Conservation (phyloP, 1,284 basidiomycete genomes). For the Ustilago vetiveriae region DNA sequence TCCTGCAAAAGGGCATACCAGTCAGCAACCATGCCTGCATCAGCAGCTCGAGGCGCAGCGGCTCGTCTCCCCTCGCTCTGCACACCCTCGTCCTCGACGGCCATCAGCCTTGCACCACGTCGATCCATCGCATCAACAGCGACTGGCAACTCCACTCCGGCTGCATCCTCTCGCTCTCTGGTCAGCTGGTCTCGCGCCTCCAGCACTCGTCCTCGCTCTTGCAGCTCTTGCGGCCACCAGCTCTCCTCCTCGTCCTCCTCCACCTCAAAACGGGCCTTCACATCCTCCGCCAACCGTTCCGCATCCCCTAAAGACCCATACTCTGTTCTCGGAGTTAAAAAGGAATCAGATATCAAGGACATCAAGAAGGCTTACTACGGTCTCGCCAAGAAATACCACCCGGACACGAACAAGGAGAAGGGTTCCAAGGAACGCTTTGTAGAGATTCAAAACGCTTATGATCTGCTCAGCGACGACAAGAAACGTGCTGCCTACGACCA, state of each 20-base stretch:
- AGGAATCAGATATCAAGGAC: conserved; percentile 83
- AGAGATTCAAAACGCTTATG: conserved; percentile 96
- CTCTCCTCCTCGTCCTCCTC: neutral
- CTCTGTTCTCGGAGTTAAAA: conserved; percentile 83
- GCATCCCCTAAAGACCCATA: conserved; percentile 84
- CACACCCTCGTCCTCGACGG: conserved; percentile 20
- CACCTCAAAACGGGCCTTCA: conserved; percentile 18
- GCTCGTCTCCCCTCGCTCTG: conserved; percentile 23
- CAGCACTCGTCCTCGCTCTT: too few species aligned
- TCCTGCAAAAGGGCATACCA: neutral
- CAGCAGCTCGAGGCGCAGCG: conserved; percentile 29
- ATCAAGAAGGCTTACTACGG: conserved; percentile 98
- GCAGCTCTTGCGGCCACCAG: too few species aligned
- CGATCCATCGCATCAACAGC: conserved; percentile 14
- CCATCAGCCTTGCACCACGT: conserved; percentile 5
- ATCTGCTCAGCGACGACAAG: conserved; percentile 86
- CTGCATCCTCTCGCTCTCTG: conserved; percentile 33
- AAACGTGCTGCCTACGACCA: conserved; percentile 93
- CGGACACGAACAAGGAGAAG: conserved; percentile 94
- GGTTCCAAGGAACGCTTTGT: conserved; percentile 90
- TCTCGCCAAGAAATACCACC: conserved; percentile 98
- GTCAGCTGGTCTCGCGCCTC: conserved; percentile 25
- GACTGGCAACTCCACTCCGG: conserved; percentile 3
- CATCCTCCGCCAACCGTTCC: conserved; percentile 6
- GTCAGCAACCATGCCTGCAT: conserved; percentile 18